Base-by-base conservation (phyloP, 2,329 filamentous ascomycete genomes). In the Fusarium piperis region DNA sequence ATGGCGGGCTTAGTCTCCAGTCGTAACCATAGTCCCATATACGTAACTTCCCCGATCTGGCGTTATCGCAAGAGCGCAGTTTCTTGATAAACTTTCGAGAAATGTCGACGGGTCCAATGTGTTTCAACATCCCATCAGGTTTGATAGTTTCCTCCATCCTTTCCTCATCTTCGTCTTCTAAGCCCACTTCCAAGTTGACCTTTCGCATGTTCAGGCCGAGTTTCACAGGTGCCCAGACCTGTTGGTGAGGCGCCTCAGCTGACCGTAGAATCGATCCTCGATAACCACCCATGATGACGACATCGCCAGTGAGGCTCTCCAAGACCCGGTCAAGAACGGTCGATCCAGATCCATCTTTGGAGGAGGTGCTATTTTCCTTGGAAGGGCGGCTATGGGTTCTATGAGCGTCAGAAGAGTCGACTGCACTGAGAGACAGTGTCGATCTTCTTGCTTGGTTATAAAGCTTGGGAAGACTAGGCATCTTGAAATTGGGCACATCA, bases 21-120 rank as follows among this genome's bases (percentile, higher is more conserved):
- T 98, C 95, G 76, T 97, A 98, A 18, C 95, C 94, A 78, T 95
- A 98, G 75, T 98, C 92, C 85, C 94, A 94, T 1, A 97, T 88
- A 52, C 94, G 87, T 7, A 98, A 83, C 69, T 88, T 91, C 9
- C 93, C 94, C 5, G 84, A 86, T 59, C 88, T 87, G 2, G 89
- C 90, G 76, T 97, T 97, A 13, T 94, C 90, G 72, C 89, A 93
- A 33, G 91, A 90, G 56, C 89, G 87, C 20, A 97, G 81, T 62
- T 92, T 91, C 78, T 93, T 95, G 80, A 98, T 91, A 2, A 98
- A 84, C 39, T 94, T 89, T 64, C 90, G 91, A 6, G 93, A 94
- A 64, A 98, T 95, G 79, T 98, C 95, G 41, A 98, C 92, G 0
- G 94, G 94, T 0, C 95, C 95, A 69, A 98, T 94, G 76, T 97